phyloP scores from a whole-genome alignment of 2,329 filamentous ascomycete species.

The Hypoxylon sp. region DNA sequence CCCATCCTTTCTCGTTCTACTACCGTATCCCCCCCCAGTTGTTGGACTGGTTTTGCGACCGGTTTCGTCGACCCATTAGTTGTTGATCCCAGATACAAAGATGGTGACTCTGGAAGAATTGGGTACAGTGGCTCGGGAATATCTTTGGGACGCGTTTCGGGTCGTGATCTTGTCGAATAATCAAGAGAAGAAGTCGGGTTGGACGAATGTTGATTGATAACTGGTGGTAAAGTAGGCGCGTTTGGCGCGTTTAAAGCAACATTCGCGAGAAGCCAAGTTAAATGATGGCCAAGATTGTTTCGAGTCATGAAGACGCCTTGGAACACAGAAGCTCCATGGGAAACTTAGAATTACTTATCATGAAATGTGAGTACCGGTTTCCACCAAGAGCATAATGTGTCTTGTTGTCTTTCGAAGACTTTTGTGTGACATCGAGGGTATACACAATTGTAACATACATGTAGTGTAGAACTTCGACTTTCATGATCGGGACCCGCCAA shows the following conservation, averaged over 20 bases:
- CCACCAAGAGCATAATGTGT: constrained; percentile 14
- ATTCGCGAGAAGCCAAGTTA: constrained; percentile 71
- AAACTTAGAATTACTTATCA: constrained; percentile 37
- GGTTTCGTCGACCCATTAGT: constrained; percentile 47
- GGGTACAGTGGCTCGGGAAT: constrained; percentile 45
- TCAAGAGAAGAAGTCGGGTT: constrained; percentile 48
- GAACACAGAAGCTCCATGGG: constrained; percentile 55
- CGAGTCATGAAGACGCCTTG: constrained; percentile 71
- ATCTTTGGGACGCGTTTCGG: constrained; percentile 42
- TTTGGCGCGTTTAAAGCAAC: constrained; percentile 59
- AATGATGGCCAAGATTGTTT: constrained; percentile 71
- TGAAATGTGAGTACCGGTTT: constrained; percentile 1
- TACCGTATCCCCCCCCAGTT: constrained; percentile 40
- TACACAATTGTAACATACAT: not conserved
- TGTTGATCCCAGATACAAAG: constrained; percentile 37
- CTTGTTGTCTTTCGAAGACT: constrained; percentile 13
- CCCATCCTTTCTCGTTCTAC: constrained; percentile 59
- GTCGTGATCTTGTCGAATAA: constrained; percentile 31
- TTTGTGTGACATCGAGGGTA: constrained; percentile 5
- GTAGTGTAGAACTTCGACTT: constrained; percentile 9
- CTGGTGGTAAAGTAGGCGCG: constrained; percentile 58
- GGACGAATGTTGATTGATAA: constrained; percentile 49
- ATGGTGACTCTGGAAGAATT: constrained; percentile 37
- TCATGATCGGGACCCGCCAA: constrained; percentile 38
- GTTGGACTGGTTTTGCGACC: constrained; percentile 42